Evolutionary conservation across 306 rosid genomes (phyloP).

Genomic region (Ammopiptanthus mongolicus): DNA sequence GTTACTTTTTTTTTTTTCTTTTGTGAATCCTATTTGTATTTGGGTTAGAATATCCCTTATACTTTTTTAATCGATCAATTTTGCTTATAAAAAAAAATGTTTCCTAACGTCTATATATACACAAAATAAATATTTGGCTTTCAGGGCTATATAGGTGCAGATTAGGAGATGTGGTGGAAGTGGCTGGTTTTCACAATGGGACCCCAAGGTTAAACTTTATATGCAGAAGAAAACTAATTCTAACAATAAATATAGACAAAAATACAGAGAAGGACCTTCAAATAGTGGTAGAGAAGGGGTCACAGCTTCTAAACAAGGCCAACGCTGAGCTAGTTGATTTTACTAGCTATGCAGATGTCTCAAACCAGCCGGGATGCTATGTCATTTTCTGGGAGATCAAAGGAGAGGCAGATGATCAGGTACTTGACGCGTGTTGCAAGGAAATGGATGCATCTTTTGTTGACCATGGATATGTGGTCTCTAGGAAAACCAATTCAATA

Average conservation of each 20-base stretch:
- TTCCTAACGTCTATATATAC: no score
- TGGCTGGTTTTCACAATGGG: conserved; percentile 53
- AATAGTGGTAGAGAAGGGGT: conserved; percentile 57
- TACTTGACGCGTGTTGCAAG: conserved; percentile 40
- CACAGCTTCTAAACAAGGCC: conserved; percentile 30
- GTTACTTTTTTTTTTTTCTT: no score
- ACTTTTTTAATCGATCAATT: no score
- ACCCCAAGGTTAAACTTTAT: conserved; percentile 61
- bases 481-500: conserved; percentile 45
- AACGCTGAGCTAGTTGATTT: conserved; percentile 64
- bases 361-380: conserved; percentile 56
- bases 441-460: conserved; percentile 63
- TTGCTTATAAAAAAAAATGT: no score
- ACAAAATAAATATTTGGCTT: background rate
- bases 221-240: conserved; percentile 61
- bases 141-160: conserved; percentile 71
- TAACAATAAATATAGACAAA: conserved; percentile 68
- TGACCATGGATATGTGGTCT: conserved; percentile 70
- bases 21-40: no score
- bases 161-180: conserved; percentile 85
- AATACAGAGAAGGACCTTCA: conserved; percentile 76
- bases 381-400: conserved; percentile 68
- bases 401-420: conserved; percentile 50
- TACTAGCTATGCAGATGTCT: conserved; percentile 55
- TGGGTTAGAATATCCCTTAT: no score